Base-by-base conservation (phyloP, 768 basidiomycete genomes). In the Boletus edulis region DNA sequence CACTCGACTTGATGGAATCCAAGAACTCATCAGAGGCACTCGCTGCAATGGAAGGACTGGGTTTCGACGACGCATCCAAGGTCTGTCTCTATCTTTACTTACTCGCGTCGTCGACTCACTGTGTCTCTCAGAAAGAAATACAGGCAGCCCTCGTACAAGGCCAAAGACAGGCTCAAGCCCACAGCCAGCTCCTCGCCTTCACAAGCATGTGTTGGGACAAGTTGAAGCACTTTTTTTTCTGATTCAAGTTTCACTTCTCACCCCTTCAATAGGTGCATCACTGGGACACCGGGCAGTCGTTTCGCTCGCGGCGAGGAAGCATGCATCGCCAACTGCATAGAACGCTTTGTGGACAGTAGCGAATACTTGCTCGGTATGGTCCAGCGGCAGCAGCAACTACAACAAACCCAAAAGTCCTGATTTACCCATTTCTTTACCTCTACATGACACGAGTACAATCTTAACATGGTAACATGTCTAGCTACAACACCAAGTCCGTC, bases 151-250 rank as follows among this genome's bases (percentile, higher is more conserved):
- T 96, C 54, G 89, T 92, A 64, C 82, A 81, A 55, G 86, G 94
- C 61, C 82, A 81, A 56, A 85, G 94, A 75, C 92, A 94, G 68
- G 83, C 85, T 2, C 87, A 90, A 73, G 87, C 89, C 42, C 78
- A 92, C 62, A 74, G 81, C 24, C 76, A 81, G 29, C 85, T 94
- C 41, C 92, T 93, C 58, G 81, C 77, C 47, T 79, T 94, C 60
- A 94, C 94, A 17, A 81, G 81, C 64, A 84, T 85, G 74, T 94
- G 93, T 70, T 95, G 93, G 91, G 89, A 94, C 77, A 93, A 95
- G 92, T 94, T 58, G 58, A 65, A 69, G 83, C 77, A 48, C 18
- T 15, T 37, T 37, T 37, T 37, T 42, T 49, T 12, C 29, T 22
- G 31, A 6, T 4, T 14, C 14, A 22, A 3, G 29, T 15, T 29